A percentile compares a stretch with the other conserved stretches of the same genome.
Conservation (phyloP, 352 stramenopile genomes). For the Peronospora belbahrii region DNA sequence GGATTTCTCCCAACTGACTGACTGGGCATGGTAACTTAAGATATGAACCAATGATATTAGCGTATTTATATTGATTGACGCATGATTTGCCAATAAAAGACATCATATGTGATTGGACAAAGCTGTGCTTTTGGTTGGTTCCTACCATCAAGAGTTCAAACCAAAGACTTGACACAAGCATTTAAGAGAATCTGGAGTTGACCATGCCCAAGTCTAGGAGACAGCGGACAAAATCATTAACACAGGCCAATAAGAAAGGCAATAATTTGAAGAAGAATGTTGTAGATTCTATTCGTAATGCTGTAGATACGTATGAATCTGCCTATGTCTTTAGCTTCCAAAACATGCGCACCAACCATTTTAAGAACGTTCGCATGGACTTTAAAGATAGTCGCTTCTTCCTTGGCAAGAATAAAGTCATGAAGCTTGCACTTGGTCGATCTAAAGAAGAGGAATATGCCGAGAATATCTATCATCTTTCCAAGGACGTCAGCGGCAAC, state of each 20-base stretch:
- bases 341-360: slow-evolving; percentile 98
- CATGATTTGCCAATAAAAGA: slow-evolving; percentile 14
- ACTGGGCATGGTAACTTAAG: slow-evolving; percentile 25
- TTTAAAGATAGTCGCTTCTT: slow-evolving; percentile 95
- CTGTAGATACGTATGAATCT: slow-evolving; percentile 89
- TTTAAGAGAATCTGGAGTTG: slow-evolving; percentile 9
- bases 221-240: slow-evolving; percentile 87
- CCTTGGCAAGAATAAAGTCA: slow-evolving; percentile 98
- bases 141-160: slow-evolving; percentile 6
- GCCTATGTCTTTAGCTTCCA: slow-evolving; percentile 96
- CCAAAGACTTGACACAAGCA: slow-evolving; percentile 8
- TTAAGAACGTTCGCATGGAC: slow-evolving; percentile 96
- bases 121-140: slow-evolving; percentile 59
- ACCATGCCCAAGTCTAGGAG: slow-evolving; percentile 86
- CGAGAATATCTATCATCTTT: slow-evolving; percentile 90
- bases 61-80: slow-evolving; percentile 6
- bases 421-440: slow-evolving; percentile 94
- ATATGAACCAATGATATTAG: slow-evolving; percentile 34
- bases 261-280: slow-evolving; percentile 93
- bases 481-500: slow-evolving; percentile 88
- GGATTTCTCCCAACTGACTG: slow-evolving; percentile 42
- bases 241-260: slow-evolving; percentile 94
- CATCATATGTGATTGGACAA: slow-evolving; percentile 29
- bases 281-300: slow-evolving; percentile 90
- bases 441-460: slow-evolving; percentile 94